Percentiles rank a stretch among this genome's conserved stretches.
Conservation (phyloP, 257 asterid species). For the Leonotis leonurus region DNA sequence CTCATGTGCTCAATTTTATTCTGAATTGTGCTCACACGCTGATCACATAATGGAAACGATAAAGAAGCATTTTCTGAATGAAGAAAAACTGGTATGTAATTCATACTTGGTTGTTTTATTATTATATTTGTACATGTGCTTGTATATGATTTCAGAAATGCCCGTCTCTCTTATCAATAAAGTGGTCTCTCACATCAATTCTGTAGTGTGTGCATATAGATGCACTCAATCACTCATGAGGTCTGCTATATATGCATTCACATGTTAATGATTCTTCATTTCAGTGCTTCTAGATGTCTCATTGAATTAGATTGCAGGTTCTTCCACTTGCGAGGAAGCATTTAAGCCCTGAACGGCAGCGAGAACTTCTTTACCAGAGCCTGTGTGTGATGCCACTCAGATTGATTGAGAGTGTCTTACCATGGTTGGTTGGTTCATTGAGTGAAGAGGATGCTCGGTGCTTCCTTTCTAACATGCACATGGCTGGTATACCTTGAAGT, state of each 20-base stretch:
- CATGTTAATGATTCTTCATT: slow-evolving; percentile 3
- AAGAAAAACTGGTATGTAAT: slow-evolving; percentile 73
- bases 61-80: slow-evolving; percentile 76
- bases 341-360: slow-evolving; percentile 74
- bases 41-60: slow-evolving; percentile 83
- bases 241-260: slow-evolving; percentile 3
- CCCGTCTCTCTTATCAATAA: no score
- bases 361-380: slow-evolving; percentile 79
- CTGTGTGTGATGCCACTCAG: slow-evolving; percentile 96
- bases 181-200: no score
- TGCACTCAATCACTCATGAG: neutral
- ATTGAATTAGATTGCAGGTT: slow-evolving; percentile 41
- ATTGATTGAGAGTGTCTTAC: slow-evolving; percentile 84
- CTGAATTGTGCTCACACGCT: slow-evolving; percentile 78
- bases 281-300: slow-evolving; percentile 11
- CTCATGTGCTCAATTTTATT: slow-evolving; percentile 83
- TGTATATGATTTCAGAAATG: no score
- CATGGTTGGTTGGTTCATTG: slow-evolving; percentile 87
- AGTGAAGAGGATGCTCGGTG: slow-evolving; percentile 77
- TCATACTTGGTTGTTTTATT: slow-evolving; percentile 11
- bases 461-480: slow-evolving; percentile 75
- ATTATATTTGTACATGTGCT: no score
- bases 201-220: no score
- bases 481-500: slow-evolving; percentile 59
- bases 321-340: slow-evolving; percentile 86